Base-by-base conservation (phyloP, 306 rosid species). In the Cicer judaicum region DNA sequence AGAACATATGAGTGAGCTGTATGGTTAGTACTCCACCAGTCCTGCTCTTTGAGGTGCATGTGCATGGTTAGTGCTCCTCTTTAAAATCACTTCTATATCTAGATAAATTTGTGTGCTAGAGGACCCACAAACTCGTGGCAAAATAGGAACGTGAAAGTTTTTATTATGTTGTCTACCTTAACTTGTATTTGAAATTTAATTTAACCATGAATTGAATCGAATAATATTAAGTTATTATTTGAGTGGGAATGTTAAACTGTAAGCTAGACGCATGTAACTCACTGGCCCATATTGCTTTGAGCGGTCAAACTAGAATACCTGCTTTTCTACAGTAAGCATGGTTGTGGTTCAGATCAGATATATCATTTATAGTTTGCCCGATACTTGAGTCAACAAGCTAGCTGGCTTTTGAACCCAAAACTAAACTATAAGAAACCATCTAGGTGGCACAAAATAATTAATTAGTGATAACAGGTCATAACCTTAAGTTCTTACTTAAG, bases 261-360 rank as follows among this genome's bases (percentile, higher is more conserved):
- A 47, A 24, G 10, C 60, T 10, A 18, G 15, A 43, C 15, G 8
- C 78, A 46, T 46, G 78, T 73, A 14, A 41, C 12, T 34, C 60
- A 14, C 36, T 29, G 36, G 5, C 18, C 72, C 10, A 54, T 52
- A 12, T 72, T n/a, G 10, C 36, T 11, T 73, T 65, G 50, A 47
- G 52, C 13, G 52, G 52, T 47, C 50, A 46, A 18, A 61, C 76
- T 46, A 6, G n/a, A 38, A 19, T 7, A 15, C 9, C 10, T 47
- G 29, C 1, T 76, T 79, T 64, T 79, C 81, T 40, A 65, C 78
- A 7, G 7, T 41, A 70, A 47, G 54, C 10, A n/a, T 39, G 81
- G 78, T 49, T 49, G 54, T 13, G 4, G 72, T 83, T 42, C 12
- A 10, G 42, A 64, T 68, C 63, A 66, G 70, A 44, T 46, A 12